Conservation (phyloP, 371 early-diverging fungal species). For the Actinomortierella ambigua region DNA sequence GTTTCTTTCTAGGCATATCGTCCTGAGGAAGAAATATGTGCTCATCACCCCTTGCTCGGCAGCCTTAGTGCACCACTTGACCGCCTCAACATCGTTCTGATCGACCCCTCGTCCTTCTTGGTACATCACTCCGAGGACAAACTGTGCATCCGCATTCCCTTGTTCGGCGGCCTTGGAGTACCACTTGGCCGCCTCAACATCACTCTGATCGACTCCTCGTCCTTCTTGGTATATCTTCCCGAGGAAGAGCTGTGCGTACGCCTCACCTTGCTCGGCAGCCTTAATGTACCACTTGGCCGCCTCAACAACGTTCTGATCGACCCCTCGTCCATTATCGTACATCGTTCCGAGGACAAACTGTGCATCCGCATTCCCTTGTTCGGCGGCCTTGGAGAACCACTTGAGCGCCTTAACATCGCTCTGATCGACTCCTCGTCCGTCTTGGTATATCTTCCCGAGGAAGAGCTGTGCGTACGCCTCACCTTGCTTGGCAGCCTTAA, state of each 20-base stretch:
- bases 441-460: constrained; percentile 84
- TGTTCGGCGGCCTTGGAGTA: constrained; percentile 73
- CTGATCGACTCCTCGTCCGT: constrained; percentile 76
- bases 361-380: constrained; percentile 80
- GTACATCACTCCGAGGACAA: constrained; percentile 82
- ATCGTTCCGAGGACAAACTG: constrained; percentile 80
- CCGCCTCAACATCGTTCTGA: constrained; percentile 63
- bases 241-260: no score
- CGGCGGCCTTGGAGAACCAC: constrained; percentile 76
- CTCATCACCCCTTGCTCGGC: constrained; percentile 83
- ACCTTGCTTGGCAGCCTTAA: constrained; percentile 63
- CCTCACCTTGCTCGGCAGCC: constrained; percentile 66
- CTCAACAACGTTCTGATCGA: no score
- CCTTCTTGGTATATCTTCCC: no score
- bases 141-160: no score
- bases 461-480: constrained; percentile 82
- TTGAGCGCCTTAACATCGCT: constrained; percentile 65
- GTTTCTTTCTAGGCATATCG: no score
- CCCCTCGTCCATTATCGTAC: no score
- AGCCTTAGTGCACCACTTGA: constrained; percentile 82
- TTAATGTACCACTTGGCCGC: constrained; percentile 79
- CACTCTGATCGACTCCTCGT: no score
- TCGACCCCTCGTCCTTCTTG: constrained; percentile 82
- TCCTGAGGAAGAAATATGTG: no score
- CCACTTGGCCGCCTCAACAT: constrained; percentile 66